Percentiles rank a stretch among this genome's conserved stretches.
These are phyloP conservation scores for Argentina anserina DNA, from an alignment of 306 rosid genomes.

Conservation along the genomic window DNA sequence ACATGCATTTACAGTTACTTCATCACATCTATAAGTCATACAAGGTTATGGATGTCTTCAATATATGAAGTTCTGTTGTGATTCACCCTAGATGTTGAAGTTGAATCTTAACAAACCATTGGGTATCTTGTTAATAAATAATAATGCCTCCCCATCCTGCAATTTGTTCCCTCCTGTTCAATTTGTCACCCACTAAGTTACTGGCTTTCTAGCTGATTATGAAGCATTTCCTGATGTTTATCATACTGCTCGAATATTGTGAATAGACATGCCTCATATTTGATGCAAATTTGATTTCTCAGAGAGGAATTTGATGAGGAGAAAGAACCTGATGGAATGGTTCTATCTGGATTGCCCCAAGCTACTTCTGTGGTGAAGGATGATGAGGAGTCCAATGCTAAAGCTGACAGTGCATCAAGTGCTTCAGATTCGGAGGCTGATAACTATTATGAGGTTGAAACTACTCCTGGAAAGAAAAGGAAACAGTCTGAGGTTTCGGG, in stretches of 20 bases:
- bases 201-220: not conserved
- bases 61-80: not conserved
- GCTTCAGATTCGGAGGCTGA: slow-evolving; percentile 34
- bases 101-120: not conserved
- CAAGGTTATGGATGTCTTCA: not conserved
- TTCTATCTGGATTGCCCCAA: slow-evolving; percentile 84
- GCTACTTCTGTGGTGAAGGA: slow-evolving; percentile 44
- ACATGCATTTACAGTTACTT: too few species aligned
- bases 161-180: not conserved
- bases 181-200: not conserved
- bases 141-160: not conserved
- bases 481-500: slow-evolving; percentile 43
- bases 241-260: not conserved
- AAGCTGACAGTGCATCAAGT: slow-evolving; percentile 53
- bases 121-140: not conserved
- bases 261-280: not conserved
- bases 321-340: slow-evolving; percentile 95
- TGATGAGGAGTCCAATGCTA: slow-evolving; percentile 42
- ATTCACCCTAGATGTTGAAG: not conserved
- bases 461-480: slow-evolving; percentile 27
- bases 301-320: slow-evolving; percentile 97
- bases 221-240: not conserved
- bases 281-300: slow-evolving; percentile 4
- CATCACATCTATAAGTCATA: too few species aligned
- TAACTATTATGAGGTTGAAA: slow-evolving; percentile 35